phyloP scores from a whole-genome alignment of 306 rosid genomes.

The Senna siamea region DNA sequence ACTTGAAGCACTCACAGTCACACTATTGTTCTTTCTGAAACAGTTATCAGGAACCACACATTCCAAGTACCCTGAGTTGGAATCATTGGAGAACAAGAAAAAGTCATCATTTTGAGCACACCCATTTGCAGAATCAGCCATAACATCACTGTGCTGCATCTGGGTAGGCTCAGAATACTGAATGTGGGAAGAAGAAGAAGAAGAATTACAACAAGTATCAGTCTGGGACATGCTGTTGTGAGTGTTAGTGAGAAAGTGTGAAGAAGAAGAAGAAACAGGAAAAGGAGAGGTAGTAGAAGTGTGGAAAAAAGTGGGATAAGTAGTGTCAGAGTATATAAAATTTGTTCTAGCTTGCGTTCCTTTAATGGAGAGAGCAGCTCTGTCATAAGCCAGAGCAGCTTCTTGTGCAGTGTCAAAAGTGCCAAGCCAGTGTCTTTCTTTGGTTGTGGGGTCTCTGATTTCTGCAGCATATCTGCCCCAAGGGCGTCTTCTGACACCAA shows the following conservation, averaged over 20 bases:
- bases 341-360: slow-evolving; percentile 97
- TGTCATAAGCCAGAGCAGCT: slow-evolving; percentile 99
- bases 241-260: too few species aligned
- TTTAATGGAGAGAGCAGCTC: slow-evolving; percentile 98
- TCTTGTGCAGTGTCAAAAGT: slow-evolving; percentile 99
- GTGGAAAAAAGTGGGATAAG: too few species aligned
- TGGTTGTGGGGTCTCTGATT: slow-evolving; percentile 94
- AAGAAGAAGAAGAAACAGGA: too few species aligned
- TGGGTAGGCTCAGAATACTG: slow-evolving; percentile 27
- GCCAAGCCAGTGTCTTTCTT: slow-evolving; percentile 99
- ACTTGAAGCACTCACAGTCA: slow-evolving; percentile 44
- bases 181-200: too few species aligned
- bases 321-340: slow-evolving; percentile 68
- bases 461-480: slow-evolving; percentile 99
- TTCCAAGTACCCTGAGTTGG: slow-evolving; percentile 88
- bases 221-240: too few species aligned
- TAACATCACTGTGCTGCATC: slow-evolving; percentile 36
- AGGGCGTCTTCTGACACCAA: slow-evolving; percentile 90
- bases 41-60: slow-evolving; percentile 96
- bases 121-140: slow-evolving; percentile 40
- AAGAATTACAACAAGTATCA: too few species aligned
- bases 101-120: not conserved
- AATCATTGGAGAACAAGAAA: slow-evolving; percentile 62
- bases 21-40: slow-evolving; percentile 48
- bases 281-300: too few species aligned